Evolutionary conservation across 495 filamentous ascomycete genomes (phyloP), one percentile per base, ranked within the genome.

Genomic region (Xylaria venustula): DNA sequence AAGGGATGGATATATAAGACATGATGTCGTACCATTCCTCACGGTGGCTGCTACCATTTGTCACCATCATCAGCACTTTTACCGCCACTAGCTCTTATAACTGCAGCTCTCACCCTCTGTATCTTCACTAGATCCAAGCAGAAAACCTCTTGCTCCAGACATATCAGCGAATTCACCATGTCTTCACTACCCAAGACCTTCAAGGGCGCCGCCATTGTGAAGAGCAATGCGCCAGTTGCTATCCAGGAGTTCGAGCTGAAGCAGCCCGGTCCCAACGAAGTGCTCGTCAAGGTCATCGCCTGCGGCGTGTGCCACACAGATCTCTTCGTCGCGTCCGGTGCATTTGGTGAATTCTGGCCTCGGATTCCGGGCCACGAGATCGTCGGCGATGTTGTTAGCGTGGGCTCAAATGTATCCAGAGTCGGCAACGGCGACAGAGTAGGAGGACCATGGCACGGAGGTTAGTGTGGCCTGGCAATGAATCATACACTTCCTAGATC

Each of bases 391-490:
- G 77, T 86, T 6, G 81, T 70, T 20, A 79, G 78, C n/a, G 56
- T 84, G 37, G 79, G 78, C 15, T 70, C 75, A 5, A 61, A 54
- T 1, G 80, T 81, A 15, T 75, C 71, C 30, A 60, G 66, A 20
- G 81, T 81, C 72, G 71, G 72, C 42, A 68, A 75, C 1, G 79
- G 79, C 12, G 81, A 84, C 59, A 69, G 82, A 12, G 74, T 84
- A 9, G 82, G 83, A 14, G 82, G 80, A 0, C 71, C 76, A 0
- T 86, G 81, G 81, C 83, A 85, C 65, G 84, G 84, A 66, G 83
- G 83, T 65, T 67, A 77, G 66, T 65, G 19, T 30, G 23, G n/a
- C n/a, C n/a, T n/a, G n/a, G n/a, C n/a, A n/a, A n/a, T n/a, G n/a
- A n/a, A n/a, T n/a, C n/a, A n/a, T n/a, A n/a, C n/a, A n/a, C n/a